phyloP scores from a whole-genome alignment of 140 eudicot species.

The Oenanthe javanica region DNA sequence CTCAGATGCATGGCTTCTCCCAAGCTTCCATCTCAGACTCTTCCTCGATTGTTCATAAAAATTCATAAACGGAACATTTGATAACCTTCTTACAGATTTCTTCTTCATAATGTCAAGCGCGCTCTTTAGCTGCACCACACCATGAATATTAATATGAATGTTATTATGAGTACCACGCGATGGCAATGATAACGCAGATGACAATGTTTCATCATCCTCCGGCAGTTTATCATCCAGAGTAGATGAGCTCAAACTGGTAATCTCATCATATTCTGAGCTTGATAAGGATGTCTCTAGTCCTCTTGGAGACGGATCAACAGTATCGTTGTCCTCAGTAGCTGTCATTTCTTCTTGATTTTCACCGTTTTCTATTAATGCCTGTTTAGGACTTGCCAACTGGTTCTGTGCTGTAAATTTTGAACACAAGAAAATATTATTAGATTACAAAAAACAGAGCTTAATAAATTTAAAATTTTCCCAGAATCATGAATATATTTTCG shows the following conservation, averaged over 20 bases:
- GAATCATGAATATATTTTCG: not conserved
- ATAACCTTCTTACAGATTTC: slow-evolving; percentile 37
- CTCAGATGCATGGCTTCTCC: slow-evolving; percentile 32
- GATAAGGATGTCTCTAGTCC: slow-evolving; percentile 48
- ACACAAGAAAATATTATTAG: not conserved
- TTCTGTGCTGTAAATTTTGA: slow-evolving; percentile 5
- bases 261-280: slow-evolving; percentile 46
- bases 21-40: slow-evolving; percentile 39
- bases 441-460: not conserved
- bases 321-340: not conserved
- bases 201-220: slow-evolving; percentile 1
- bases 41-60: slow-evolving; percentile 49
- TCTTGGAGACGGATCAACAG: slow-evolving; percentile 56
- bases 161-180: not conserved
- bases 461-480: not conserved
- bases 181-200: not conserved
- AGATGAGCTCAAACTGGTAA: not conserved
- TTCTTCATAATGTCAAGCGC: slow-evolving; percentile 41
- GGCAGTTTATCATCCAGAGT: slow-evolving; percentile 22
- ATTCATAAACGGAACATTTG: slow-evolving; percentile 40
- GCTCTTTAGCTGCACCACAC: slow-evolving; percentile 40
- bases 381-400: slow-evolving; percentile 6
- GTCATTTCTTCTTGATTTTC: not conserved
- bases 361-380: slow-evolving; percentile 1
- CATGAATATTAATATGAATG: not conserved